These are phyloP conservation scores for Xylaria sp. DNA, from an alignment of 2,329 filamentous ascomycete genomes.

Conservation along the genomic window DNA sequence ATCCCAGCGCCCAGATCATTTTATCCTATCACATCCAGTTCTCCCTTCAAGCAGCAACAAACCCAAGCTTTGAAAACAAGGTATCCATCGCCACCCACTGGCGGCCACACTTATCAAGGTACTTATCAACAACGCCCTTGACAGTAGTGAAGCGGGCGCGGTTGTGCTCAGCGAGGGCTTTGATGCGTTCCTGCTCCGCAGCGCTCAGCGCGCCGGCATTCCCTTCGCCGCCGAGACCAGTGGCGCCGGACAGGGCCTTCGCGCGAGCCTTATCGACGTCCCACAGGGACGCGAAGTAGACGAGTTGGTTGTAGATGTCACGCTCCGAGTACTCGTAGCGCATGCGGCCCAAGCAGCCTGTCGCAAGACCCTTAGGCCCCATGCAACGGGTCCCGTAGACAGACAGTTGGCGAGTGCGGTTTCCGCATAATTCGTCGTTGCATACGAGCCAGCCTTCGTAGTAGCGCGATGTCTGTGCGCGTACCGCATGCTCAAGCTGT, in stretches of 20 bases:
- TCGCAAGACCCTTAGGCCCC: constrained; percentile 84
- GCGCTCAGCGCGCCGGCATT: constrained; percentile 52
- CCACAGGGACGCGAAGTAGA: constrained; percentile 87
- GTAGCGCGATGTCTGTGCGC: constrained; percentile 81
- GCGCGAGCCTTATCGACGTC: constrained; percentile 84
- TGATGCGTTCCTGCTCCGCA: constrained; percentile 71
- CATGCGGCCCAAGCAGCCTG: constrained; percentile 89
- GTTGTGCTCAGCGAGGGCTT: constrained; percentile 83
- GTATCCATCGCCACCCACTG: constrained; percentile 95
- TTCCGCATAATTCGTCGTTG: constrained; percentile 87
- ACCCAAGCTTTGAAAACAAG: constrained; percentile 77
- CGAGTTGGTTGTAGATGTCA: constrained; percentile 91
- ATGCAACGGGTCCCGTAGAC: constrained; percentile 93
- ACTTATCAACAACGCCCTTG: constrained; percentile 80
- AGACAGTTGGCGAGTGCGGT: constrained; percentile 88
- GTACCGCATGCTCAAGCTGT: constrained; percentile 87
- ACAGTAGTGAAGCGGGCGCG: constrained; percentile 79
- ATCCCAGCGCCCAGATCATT: neutral
- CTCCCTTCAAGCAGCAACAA: constrained; percentile 47
- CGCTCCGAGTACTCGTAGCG: constrained; percentile 88
- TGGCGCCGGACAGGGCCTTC: constrained; percentile 60
- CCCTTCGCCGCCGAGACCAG: constrained; percentile 46
- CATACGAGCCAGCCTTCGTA: constrained; percentile 94
- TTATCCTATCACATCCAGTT: neutral
- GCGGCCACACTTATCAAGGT: constrained; percentile 88